Evolutionary conservation across 257 asterid genomes (phyloP), one percentile per base, ranked within the genome.

Genomic region (Gentiana macrophylla): DNA sequence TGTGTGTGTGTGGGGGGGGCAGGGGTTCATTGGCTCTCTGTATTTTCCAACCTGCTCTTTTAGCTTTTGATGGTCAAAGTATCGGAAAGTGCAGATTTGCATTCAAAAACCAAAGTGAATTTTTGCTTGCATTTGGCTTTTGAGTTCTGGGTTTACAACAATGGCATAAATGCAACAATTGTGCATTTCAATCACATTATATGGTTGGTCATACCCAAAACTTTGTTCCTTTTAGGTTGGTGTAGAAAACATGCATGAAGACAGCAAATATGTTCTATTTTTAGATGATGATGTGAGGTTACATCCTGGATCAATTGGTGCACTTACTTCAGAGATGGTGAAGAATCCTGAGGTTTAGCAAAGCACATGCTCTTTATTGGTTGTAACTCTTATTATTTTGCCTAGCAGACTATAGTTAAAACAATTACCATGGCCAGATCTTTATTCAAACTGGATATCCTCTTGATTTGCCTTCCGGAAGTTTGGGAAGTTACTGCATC

Each of bases 371-470:
- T 10, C 46, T 41, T 41, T 41, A 10, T 41, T 41, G 46, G 46
- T 41, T 41, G 46, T 41, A 5, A 41, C 11, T 10, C 46, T 5
- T 41, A 5, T 41, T 41, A 7, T 41, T 41, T 41, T 41, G 46
- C 46, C 9, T 41, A 41, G 46, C 9, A 41, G 9, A 41, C 6
- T 41, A 7, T 41, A 41, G 46, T 41, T 41, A 41, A 41, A 41
- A 41, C 35, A 37, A 38, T 65, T 64, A 45, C 61, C 44, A 32
- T 55, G 45, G 72, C 73, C 91, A 90, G 97, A 90, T 90, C 68
- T 90, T 90, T 69, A 90, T 90, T 75, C 97, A 90, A 72, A 90
- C 97, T 54, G 97, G 97, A 64, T 90, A 90, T 62, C 97, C 97
- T 55, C 97, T 90, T 70, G 97, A 90, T 77, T 76, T 90, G 68